These are phyloP conservation scores for Teratosphaeria epicoccoides DNA, from an alignment of 2,329 filamentous ascomycete genomes.

Conservation along the genomic window DNA sequence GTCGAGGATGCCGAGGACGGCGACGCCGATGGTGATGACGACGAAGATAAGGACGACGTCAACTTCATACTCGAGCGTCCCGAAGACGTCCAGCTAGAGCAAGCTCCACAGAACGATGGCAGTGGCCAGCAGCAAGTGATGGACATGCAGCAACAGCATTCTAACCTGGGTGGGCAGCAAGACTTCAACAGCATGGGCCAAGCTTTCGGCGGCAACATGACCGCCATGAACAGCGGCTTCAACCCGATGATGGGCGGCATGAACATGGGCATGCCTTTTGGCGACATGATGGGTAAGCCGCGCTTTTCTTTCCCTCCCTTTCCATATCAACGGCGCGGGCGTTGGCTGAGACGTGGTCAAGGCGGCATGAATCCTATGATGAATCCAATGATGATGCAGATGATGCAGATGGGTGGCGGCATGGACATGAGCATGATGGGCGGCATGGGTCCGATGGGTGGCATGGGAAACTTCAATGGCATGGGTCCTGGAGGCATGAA, in stretches of 20 bases:
- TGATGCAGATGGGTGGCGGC: not conserved
- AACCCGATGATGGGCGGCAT: constrained; percentile 54
- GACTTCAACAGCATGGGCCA: constrained; percentile 16
- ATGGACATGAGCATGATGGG: constrained; percentile 4
- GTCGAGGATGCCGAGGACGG: constrained; percentile 19
- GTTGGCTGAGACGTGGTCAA: constrained; percentile 7
- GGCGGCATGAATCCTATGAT: not conserved
- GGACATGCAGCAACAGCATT: constrained; percentile 9
- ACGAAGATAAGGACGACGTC: constrained; percentile 8
- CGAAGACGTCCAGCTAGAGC: constrained; percentile 8
- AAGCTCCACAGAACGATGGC: not conserved
- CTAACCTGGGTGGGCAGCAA: constrained; percentile 10
- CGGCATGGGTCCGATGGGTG: constrained; percentile 2
- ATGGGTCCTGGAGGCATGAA: constrained; percentile 44
- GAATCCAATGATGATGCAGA: constrained; percentile 1
- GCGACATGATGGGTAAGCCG: constrained; percentile 72
- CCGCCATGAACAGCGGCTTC: constrained; percentile 44
- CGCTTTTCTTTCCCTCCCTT: constrained; percentile 1
- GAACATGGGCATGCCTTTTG: constrained; percentile 38
- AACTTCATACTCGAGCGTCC: constrained; percentile 22
- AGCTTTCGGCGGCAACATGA: constrained; percentile 15
- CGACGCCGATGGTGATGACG: constrained; percentile 10
- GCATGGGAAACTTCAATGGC: constrained; percentile 48
- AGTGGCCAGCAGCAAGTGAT: not conserved
- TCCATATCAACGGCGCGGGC: constrained; percentile 15